Conservation (phyloP, 371 early-diverging fungal genomes). For the Lichtheimia corymbifera region DNA sequence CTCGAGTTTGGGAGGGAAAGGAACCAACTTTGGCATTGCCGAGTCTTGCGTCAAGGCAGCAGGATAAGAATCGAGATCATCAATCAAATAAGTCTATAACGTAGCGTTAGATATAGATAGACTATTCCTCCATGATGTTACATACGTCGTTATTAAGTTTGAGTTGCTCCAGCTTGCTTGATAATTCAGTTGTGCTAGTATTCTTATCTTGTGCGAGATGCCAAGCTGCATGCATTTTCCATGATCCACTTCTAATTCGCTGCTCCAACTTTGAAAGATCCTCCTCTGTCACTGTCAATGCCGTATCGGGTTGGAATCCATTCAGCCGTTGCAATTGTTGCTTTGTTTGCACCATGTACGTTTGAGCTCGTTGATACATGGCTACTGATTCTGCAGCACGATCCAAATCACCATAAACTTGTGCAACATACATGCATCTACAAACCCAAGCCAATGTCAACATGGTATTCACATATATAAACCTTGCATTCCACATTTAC, state of each 20-base stretch:
- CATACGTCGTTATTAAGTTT: constrained; percentile 34
- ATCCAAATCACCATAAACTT: constrained; percentile 46
- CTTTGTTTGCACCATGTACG: constrained; percentile 54
- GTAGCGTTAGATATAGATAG: background rate
- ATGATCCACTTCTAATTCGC: constrained; percentile 50
- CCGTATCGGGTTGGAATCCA: constrained; percentile 29
- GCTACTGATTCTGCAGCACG: constrained; percentile 61
- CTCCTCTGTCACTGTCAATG: constrained; percentile 41
- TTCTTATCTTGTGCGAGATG: constrained; percentile 45
- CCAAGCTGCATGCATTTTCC: constrained; percentile 63
- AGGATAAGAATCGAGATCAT: constrained; percentile 57
- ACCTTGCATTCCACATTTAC: no score
- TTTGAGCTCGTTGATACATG: constrained; percentile 64
- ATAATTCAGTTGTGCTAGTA: constrained; percentile 17
- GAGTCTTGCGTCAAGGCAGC: constrained; percentile 30
- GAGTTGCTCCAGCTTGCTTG: constrained; percentile 45
- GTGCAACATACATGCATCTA: constrained; percentile 57
- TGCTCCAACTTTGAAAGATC: constrained; percentile 51
- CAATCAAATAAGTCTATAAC: constrained; percentile 40
- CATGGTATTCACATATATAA: no score
- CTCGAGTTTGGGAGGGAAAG: constrained; percentile 69
- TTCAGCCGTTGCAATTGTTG: constrained; percentile 37
- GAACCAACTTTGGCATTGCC: constrained; percentile 52
- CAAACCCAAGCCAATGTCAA: background rate
- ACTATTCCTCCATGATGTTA: background rate